These are phyloP conservation scores for Cutaneotrichosporon sp. DNA, from an alignment of 1,284 basidiomycete species.

Conservation along the genomic window DNA sequence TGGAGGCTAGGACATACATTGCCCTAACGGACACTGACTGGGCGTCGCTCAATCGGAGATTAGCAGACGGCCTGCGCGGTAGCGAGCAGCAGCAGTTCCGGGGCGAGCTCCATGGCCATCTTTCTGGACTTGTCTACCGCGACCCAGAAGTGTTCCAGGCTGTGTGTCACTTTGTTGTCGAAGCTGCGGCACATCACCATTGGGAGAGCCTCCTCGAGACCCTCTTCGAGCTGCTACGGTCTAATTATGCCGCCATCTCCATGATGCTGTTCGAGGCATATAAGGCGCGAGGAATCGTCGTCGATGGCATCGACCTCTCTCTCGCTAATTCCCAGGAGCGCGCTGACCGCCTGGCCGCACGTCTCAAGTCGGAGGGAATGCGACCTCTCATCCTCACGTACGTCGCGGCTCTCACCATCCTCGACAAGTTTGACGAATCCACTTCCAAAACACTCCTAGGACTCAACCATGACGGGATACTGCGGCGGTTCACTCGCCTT, in stretches of 20 bases:
- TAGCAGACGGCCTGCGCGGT: not conserved
- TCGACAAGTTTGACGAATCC: constrained; percentile 27
- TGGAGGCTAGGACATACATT: not conserved
- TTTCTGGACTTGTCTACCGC: not conserved
- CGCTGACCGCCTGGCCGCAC: constrained; percentile 26
- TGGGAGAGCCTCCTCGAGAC: constrained; percentile 27
- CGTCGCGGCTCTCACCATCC: constrained; percentile 32
- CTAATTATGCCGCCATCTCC: constrained; percentile 25
- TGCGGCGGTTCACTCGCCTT: not conserved
- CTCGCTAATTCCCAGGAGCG: constrained; percentile 24
- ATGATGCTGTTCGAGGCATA: constrained; percentile 18
- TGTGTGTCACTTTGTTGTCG: constrained; percentile 19
- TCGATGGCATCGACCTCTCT: constrained; percentile 27
- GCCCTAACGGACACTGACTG: not conserved
- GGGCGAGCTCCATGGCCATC: not conserved
- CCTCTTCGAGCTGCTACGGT: constrained; percentile 26
- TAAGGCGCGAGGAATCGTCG: constrained; percentile 20
- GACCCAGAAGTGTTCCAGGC: not conserved
- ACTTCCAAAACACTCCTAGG: constrained; percentile 20
- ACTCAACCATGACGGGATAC: not conserved
- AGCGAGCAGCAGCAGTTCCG: not conserved
- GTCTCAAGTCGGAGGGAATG: constrained; percentile 28
- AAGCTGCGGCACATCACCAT: constrained; percentile 30
- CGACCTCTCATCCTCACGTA: constrained; percentile 25
- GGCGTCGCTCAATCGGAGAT: not conserved